Evolutionary conservation across 2,329 filamentous ascomycete species (phyloP), one percentile per base, ranked within the genome.

Genomic region (Aureobasidium pullulans): DNA sequence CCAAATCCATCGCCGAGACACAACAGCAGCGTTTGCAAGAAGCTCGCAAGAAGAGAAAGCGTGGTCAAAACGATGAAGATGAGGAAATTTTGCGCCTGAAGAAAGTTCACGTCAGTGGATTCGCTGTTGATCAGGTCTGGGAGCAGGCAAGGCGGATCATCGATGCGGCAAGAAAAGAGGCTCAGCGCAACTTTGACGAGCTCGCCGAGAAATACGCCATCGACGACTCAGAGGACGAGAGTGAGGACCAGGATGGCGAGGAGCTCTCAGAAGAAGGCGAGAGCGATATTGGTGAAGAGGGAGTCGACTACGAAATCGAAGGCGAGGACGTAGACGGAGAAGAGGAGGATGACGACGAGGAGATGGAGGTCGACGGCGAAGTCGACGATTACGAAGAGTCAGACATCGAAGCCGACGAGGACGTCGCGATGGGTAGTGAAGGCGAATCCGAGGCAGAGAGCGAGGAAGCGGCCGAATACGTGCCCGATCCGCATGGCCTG

Each of bases 141-240:
- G 90, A 96, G 73, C 94, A 99, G 76, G 88, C 90, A 8, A 87
- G 86, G 68, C 84, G 89, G 66, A 90, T 97, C 19, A 85, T 97
- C 60, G 81, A 88, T 63, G 83, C 85, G 48, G 75, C 85, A 6
- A 76, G 76, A 44, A 72, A 76, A 16, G 80, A 86, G 67, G 76
- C 82, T 3, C 78, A 82, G 66, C 73, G 69, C 65, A 78, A 71
- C 36, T 71, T 79, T 44, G 74, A 72, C 50, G 73, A 71, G 54
- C 67, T 70, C 6, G 62, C 65, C 42, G 63, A 29, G 59, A 69
- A 56, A 62, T 60, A 64, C 16, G 57, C 60, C 11, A 66, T 49
- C 43, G 62, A 53, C 6, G 36, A 47, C 28, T 52, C 54, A 4
- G 66, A 65, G 7, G 69, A 71, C 23, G 66, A 70, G 34, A 69